These are phyloP conservation scores for Samsoniella hepiali DNA, from an alignment of 2,329 filamentous ascomycete genomes.

Conservation along the genomic window DNA sequence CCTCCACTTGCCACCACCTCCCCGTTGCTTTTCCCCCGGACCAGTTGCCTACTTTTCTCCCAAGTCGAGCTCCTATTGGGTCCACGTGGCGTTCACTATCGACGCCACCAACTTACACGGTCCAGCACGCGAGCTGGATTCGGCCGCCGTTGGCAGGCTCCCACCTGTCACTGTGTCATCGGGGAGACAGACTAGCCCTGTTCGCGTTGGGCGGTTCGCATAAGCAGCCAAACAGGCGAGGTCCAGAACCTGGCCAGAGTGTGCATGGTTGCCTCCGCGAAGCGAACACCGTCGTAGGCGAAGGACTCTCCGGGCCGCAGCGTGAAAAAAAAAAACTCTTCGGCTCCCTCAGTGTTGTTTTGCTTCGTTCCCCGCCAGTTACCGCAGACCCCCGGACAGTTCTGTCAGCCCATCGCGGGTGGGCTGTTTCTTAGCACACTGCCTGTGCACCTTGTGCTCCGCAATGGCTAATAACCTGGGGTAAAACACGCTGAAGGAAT, in stretches of 20 bases:
- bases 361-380: no score
- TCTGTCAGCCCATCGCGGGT: background rate
- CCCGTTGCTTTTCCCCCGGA: background rate
- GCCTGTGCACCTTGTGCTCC: background rate
- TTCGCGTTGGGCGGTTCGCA: background rate
- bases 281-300: no score
- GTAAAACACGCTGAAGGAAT: background rate
- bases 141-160: background rate
- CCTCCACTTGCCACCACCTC: background rate
- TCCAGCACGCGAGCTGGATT: background rate
- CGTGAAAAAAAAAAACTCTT: no score
- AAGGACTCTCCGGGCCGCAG: no score
- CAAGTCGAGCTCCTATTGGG: background rate
- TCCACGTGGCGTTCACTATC: constrained; percentile 8
- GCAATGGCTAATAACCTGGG: background rate
- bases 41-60: background rate
- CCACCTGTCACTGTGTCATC: background rate
- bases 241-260: no score
- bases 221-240: background rate
- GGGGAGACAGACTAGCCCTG: background rate
- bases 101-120: constrained; percentile 3
- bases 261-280: no score
- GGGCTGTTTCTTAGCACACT: background rate
- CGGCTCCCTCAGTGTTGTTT: no score
- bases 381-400: background rate